Evolutionary conservation across 163 green algal genomes (phyloP).

Genomic region (Scenedesmus sp.): DNA sequence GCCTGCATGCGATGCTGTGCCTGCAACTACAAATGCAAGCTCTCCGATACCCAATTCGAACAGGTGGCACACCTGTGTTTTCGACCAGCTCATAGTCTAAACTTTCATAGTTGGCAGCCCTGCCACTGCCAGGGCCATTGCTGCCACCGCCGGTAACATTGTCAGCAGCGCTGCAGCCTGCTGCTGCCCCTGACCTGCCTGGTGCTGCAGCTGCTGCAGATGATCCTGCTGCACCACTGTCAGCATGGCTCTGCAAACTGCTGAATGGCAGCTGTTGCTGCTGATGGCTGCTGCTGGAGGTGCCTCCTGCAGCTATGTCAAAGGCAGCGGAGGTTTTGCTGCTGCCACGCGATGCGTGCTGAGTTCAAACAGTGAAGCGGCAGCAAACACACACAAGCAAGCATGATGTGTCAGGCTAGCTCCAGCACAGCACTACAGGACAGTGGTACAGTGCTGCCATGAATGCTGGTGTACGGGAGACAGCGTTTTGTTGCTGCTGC

Average conservation of each 20-base stretch:
- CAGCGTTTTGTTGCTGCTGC: background rate
- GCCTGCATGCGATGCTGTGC: background rate
- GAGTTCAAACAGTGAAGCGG: background rate
- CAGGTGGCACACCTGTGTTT: conserved; percentile 53
- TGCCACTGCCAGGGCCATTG: background rate
- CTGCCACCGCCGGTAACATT: background rate
- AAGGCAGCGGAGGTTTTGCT: background rate
- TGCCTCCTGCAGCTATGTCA: too few species aligned
- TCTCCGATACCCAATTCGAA: background rate
- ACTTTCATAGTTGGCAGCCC: conserved; percentile 61
- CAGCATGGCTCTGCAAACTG: background rate
- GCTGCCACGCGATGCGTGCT: background rate
- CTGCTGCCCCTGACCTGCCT: background rate
- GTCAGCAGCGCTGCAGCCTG: background rate
- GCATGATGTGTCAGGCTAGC: background rate
- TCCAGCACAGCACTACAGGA: background rate
- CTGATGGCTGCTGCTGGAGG: background rate
- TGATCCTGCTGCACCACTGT: background rate
- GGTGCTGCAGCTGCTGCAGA: background rate
- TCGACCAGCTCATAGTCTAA: conserved; percentile 81
- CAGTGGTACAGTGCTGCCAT: too few species aligned
- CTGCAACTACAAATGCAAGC: background rate
- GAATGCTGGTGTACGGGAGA: too few species aligned
- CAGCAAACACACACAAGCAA: background rate
- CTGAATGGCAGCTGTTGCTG: background rate